These are phyloP conservation scores for Eucalyptus marginata DNA, from an alignment of 345 rosid species.

Conservation along the genomic window DNA sequence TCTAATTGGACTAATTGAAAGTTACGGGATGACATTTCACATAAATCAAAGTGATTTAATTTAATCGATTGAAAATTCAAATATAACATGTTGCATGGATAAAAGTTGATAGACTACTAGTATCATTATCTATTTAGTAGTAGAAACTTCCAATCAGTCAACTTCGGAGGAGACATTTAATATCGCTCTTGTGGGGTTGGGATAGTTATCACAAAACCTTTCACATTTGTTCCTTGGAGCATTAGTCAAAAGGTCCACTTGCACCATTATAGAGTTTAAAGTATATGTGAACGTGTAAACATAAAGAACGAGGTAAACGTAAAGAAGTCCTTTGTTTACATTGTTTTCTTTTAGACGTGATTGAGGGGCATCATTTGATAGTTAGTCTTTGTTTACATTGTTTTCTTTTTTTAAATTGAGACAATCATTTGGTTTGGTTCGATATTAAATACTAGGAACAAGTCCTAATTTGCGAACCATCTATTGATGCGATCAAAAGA, in stretches of 20 bases:
- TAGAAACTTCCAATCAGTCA: neutral
- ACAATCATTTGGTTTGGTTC: neutral
- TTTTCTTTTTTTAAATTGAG: neutral
- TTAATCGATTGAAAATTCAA: too few relatives aligned
- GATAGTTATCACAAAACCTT: neutral
- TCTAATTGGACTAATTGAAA: too few relatives aligned
- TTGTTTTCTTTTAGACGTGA: neutral
- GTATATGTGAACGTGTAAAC: neutral
- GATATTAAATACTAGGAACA: neutral
- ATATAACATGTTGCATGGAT: too few relatives aligned
- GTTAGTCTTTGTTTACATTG: neutral
- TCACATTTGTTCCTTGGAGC: neutral
- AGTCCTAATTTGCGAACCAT: neutral
- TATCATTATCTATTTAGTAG: neutral
- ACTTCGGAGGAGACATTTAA: neutral
- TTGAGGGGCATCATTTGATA: neutral
- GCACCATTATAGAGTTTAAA: fast-evolving
- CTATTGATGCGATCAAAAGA: neutral
- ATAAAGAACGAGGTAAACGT: neutral
- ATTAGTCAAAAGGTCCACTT: neutral
- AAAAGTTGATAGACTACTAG: neutral
- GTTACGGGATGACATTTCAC: fast-evolving
- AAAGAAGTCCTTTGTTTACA: neutral
- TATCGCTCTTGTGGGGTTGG: fast-evolving
- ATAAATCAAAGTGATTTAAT: neutral